Conservation (phyloP, 202 grass and related monocot species). For the Setaria viridis region DNA sequence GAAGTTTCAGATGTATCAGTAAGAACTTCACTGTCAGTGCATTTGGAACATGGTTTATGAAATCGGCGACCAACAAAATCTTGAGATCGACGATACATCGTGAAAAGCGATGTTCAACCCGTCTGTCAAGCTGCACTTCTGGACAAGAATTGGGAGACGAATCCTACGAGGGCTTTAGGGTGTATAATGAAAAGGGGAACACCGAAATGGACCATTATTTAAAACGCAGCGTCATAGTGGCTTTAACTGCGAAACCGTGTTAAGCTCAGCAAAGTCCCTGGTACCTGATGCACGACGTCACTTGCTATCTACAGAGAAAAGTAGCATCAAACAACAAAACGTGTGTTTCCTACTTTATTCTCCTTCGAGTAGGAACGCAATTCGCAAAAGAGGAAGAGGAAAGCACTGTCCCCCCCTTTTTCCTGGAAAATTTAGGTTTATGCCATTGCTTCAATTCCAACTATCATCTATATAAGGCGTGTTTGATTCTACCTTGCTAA, state of each 20-base stretch:
- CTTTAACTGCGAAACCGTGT: neutral
- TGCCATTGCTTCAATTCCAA: neutral
- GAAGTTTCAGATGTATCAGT: too few relatives aligned
- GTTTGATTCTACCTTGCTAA: too few relatives aligned
- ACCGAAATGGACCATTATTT: neutral
- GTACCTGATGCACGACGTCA: neutral
- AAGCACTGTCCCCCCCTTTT: neutral
- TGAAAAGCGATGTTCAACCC: too few relatives aligned
- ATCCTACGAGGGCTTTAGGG: too few relatives aligned
- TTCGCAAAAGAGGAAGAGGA: neutral
- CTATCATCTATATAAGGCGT: neutral
- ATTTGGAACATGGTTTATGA: too few relatives aligned
- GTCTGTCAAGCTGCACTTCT: too few relatives aligned
- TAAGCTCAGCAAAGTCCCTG: neutral
- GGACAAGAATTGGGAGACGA: too few relatives aligned
- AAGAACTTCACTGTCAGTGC: too few relatives aligned
- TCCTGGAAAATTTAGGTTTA: neutral
- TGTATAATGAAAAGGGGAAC: too few relatives aligned
- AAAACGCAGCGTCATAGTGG: neutral
- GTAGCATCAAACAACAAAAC: neutral
- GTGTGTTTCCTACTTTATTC: neutral
- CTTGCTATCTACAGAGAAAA: neutral
- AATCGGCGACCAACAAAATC: too few relatives aligned
- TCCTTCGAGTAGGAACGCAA: conserved; percentile 22
- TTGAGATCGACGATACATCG: too few relatives aligned